Evolutionary conservation across 73 alveolate species (phyloP).

Genomic region (Paramecium pentaurelia): DNA sequence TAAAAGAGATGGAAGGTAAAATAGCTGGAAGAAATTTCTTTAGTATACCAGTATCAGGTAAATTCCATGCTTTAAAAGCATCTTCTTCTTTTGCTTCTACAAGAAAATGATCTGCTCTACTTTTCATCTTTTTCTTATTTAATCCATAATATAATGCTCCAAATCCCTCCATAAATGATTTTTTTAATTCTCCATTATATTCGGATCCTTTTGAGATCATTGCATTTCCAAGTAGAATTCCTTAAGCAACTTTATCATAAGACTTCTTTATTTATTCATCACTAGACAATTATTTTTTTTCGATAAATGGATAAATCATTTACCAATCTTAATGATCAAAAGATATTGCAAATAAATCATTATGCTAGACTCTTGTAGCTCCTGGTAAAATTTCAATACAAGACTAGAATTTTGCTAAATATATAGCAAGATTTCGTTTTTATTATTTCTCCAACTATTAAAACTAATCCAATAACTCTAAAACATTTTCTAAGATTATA

Average conservation of each 20-base stretch:
- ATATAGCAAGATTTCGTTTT: not conserved
- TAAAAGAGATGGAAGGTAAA: slow-evolving; percentile 22
- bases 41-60: slow-evolving; percentile 15
- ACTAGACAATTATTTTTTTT: not conserved
- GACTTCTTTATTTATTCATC: not conserved
- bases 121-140: not conserved
- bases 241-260: not conserved
- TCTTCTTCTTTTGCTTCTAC: slow-evolving; percentile 35
- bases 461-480: not conserved
- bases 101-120: slow-evolving; percentile 50
- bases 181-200: not conserved
- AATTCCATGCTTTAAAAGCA: slow-evolving; percentile 51
- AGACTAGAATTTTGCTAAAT: not conserved
- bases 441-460: not conserved
- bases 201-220: slow-evolving; percentile 51
- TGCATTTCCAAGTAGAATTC: slow-evolving; percentile 50
- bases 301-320: not conserved
- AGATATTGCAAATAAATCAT: not conserved
- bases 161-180: slow-evolving; percentile 3
- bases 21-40: not conserved
- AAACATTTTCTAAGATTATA: not conserved
- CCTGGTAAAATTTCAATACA: not conserved
- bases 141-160: slow-evolving; percentile 56
- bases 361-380: slow-evolving; percentile 18
- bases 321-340: not conserved